A percentile compares a stretch with the other conserved stretches of the same genome.
Conservation (phyloP, 1,139 yeast genomes). For the Blastobotrys elegans region DNA sequence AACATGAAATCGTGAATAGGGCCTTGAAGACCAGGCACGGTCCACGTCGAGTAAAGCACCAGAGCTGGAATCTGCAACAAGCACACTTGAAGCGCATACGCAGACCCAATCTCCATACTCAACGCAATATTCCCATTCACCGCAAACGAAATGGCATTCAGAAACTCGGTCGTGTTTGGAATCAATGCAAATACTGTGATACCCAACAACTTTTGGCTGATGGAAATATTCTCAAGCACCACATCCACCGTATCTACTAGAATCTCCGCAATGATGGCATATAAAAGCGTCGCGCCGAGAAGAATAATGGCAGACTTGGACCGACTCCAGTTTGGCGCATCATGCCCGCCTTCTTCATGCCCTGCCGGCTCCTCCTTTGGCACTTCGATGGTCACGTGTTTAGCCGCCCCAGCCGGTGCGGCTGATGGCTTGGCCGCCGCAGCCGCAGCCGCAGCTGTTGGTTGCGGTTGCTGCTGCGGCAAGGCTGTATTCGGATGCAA, state of each 20-base stretch:
- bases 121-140: conserved; percentile 92
- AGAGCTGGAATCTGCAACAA: conserved; percentile 88
- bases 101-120: conserved; percentile 93
- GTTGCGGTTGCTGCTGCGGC: background rate
- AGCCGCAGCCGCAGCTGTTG: background rate
- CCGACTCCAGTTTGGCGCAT: conserved; percentile 96
- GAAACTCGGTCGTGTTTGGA: conserved; percentile 94
- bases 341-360: conserved; percentile 62
- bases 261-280: conserved; percentile 93
- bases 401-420: conserved; percentile 2
- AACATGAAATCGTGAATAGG: conserved; percentile 49
- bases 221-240: conserved; percentile 69
- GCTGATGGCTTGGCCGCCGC: background rate
- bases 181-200: conserved; percentile 92
- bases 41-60: conserved; percentile 56
- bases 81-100: conserved; percentile 96
- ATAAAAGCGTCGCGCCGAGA: conserved; percentile 75
- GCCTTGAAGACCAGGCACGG: conserved; percentile 29
- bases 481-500: conserved; percentile 12
- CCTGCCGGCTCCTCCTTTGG: conserved; percentile 11
- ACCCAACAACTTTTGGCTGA: conserved; percentile 86
- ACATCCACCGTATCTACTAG: conserved; percentile 91
- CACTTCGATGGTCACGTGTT: conserved; percentile 18
- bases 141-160: conserved; percentile 96
- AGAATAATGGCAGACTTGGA: conserved; percentile 79